phyloP scores from a whole-genome alignment of 805 yeast genomes.

The Ogataea ganodermae region DNA sequence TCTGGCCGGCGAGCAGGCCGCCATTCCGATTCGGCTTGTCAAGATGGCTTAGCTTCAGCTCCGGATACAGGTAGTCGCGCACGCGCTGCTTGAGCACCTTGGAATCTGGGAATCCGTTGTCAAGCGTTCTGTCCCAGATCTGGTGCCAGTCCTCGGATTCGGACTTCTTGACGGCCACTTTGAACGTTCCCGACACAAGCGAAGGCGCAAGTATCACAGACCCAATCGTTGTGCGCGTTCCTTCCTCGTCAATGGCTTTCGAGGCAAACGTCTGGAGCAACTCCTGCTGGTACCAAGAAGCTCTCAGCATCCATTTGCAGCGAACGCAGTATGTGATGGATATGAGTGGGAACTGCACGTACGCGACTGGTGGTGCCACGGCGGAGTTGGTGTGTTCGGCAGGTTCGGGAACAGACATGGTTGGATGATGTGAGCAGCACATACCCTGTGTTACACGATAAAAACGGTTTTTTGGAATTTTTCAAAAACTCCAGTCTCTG shows the following conservation, averaged over 20 bases:
- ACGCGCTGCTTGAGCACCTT: constrained; percentile 72
- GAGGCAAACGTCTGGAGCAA: constrained; percentile 71
- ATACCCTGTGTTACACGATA: too few species aligned
- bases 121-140: constrained; percentile 61
- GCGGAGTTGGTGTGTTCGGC: neutral
- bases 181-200: constrained; percentile 56
- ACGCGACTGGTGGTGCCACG: neutral
- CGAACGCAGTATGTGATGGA: constrained; percentile 74
- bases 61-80: constrained; percentile 59
- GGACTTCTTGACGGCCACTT: constrained; percentile 48
- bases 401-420: constrained; percentile 1
- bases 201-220: constrained; percentile 55
- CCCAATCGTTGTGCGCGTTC: constrained; percentile 44
- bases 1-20: constrained; percentile 24
- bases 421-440: neutral
- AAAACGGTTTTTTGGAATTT: too few species aligned
- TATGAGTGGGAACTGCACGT: constrained; percentile 54
- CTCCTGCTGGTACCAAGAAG: constrained; percentile 87
- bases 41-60: constrained; percentile 60
- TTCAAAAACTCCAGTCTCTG: too few species aligned
- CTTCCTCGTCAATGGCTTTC: constrained; percentile 30
- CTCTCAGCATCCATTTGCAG: constrained; percentile 88
- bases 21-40: constrained; percentile 41
- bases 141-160: constrained; percentile 33
- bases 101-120: constrained; percentile 86